phyloP scores from a whole-genome alignment of 1,139 yeast genomes.

The Saccharomycopsis crataegensis region DNA sequence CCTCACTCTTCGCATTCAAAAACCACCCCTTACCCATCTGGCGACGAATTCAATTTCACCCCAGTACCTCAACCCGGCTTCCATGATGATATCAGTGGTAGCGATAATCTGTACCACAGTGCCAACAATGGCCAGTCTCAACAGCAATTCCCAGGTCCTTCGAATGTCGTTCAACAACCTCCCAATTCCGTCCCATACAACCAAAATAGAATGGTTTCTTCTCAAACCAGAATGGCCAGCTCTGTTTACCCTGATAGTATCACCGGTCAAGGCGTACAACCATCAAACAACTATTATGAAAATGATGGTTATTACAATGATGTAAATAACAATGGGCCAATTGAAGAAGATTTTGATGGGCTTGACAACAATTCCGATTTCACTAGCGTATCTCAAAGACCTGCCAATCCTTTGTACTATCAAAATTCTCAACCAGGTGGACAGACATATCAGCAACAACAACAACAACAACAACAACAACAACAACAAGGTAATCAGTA shows the following conservation, averaged over 20 bases:
- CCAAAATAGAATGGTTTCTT: neutral
- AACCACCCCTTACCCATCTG: slow-evolving; percentile 5
- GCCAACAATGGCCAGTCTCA: neutral
- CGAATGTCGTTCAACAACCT: too few relatives aligned
- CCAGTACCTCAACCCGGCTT: slow-evolving; percentile 3
- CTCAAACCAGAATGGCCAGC: slow-evolving; percentile 8
- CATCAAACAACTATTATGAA: neutral
- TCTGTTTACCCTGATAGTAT: slow-evolving; percentile 9
- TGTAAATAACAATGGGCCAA: neutral
- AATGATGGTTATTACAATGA: slow-evolving; percentile 7
- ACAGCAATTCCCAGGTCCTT: neutral
- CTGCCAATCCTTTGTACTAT: slow-evolving; percentile 54
- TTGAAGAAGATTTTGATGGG: slow-evolving; percentile 14
- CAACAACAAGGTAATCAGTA: neutral
- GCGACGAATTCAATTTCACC: slow-evolving; percentile 8
- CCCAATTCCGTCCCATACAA: neutral
- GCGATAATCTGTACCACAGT: slow-evolving; percentile 3
- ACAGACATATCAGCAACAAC: slow-evolving; percentile 7
- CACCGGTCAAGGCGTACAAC: neutral
- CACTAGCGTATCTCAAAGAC: slow-evolving; percentile 76
- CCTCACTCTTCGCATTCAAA: neutral
- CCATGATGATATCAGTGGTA: neutral
- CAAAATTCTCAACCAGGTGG: slow-evolving; percentile 13
- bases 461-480: slow-evolving; percentile 1
- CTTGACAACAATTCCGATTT: slow-evolving; percentile 43